Evolutionary conservation across 2,329 filamentous ascomycete species (phyloP).

Genomic region (Teratosphaeria nubilosa): DNA sequence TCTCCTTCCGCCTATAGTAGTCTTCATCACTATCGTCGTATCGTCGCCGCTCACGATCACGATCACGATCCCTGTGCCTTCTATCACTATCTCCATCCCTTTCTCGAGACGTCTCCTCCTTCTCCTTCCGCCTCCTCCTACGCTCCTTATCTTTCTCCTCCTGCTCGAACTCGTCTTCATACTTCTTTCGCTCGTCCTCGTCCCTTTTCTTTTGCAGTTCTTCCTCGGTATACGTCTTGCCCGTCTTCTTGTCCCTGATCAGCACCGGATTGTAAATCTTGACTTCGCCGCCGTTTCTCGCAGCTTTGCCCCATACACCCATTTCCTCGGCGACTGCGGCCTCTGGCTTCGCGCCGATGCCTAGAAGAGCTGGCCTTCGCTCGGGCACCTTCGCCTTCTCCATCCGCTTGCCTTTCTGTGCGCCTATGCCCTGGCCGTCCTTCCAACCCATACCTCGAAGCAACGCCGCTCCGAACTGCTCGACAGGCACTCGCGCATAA

Average conservation of each 20-base stretch:
- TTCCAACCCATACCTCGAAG: constrained; percentile 96
- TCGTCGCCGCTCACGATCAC: constrained; percentile 11
- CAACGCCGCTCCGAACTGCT: constrained; percentile 86
- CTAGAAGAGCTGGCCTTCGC: constrained; percentile 68
- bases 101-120: background rate
- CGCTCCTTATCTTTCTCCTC: constrained; percentile 29
- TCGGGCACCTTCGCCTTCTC: constrained; percentile 53
- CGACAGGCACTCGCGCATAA: constrained; percentile 81
- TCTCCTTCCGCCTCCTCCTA: constrained; percentile 11
- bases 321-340: constrained; percentile 56
- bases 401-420: constrained; percentile 33
- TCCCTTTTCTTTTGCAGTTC: constrained; percentile 40
- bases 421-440: constrained; percentile 50
- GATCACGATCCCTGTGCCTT: constrained; percentile 8
- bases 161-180: constrained; percentile 31
- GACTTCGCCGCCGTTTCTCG: constrained; percentile 43
- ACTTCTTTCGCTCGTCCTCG: constrained; percentile 40
- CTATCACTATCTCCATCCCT: constrained; percentile 2
- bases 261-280: constrained; percentile 53
- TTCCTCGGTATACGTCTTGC: constrained; percentile 52
- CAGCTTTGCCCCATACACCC: constrained; percentile 65
- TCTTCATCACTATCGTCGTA: constrained; percentile 15
- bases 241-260: constrained; percentile 51
- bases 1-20: constrained; percentile 18
- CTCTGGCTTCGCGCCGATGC: constrained; percentile 78